Evolutionary conservation across 176 grass and related monocot species (phyloP).

Genomic region (Triticum turgidum): DNA sequence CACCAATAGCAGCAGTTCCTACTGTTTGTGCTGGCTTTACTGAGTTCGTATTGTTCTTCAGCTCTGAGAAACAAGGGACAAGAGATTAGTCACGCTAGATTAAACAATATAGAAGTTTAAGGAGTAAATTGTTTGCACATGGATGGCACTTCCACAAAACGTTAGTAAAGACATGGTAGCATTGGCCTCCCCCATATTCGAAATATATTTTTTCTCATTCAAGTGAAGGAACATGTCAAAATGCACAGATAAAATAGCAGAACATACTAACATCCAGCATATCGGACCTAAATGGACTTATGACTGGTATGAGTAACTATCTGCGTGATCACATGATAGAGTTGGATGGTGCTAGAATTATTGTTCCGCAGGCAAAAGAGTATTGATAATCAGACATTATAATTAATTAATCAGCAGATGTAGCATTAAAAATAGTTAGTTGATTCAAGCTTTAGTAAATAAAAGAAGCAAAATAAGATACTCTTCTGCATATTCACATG

Average conservation of each 20-base stretch:
- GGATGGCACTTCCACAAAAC: neutral
- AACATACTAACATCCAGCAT: neutral
- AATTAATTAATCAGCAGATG: neutral
- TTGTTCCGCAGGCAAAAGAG: neutral
- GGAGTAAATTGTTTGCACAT: neutral
- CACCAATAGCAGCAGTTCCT: slow-evolving; percentile 82
- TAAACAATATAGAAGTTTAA: neutral
- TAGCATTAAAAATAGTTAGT: neutral
- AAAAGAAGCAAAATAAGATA: neutral
- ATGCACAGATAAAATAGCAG: neutral
- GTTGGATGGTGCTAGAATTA: neutral
- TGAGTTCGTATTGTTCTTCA: slow-evolving; percentile 65
- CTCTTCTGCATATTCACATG: neutral
- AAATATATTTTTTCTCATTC: neutral
- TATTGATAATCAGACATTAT: neutral
- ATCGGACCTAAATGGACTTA: neutral
- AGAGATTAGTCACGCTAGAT: neutral
- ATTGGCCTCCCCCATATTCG: neutral
- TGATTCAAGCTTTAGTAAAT: neutral
- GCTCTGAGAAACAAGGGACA: slow-evolving; percentile 41
- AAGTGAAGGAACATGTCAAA: neutral
- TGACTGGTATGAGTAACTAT: neutral
- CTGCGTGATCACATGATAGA: slow-evolving; percentile 2
- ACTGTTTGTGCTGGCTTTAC: slow-evolving; percentile 55
- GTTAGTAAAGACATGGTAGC: neutral